Conservation (phyloP, 2,329 filamentous ascomycete genomes). For the Shiraia bambusicola region DNA sequence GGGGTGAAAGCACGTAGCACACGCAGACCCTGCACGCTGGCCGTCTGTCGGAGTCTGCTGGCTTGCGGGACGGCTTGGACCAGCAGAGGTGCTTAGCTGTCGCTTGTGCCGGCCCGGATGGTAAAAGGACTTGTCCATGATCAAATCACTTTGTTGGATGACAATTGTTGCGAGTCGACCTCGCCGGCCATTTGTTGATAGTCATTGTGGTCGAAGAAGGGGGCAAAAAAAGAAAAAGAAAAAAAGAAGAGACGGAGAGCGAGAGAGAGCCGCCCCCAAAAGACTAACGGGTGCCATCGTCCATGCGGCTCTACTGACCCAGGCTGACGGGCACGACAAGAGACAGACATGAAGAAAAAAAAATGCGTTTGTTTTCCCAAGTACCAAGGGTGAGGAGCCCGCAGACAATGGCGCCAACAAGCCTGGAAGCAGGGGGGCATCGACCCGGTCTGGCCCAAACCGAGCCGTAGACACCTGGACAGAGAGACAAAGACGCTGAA, state of each 20-base stretch:
- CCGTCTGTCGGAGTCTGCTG: constrained; percentile 39
- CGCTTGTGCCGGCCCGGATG: constrained; percentile 41
- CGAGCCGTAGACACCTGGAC: constrained; percentile 23
- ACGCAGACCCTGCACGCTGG: constrained; percentile 38
- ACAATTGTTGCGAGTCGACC: constrained; percentile 8
- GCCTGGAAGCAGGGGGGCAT: constrained; percentile 24
- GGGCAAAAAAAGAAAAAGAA: constrained; percentile 7
- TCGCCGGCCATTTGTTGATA: constrained; percentile 8
- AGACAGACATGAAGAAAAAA: constrained; percentile 22
- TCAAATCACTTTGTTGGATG: constrained; percentile 11
- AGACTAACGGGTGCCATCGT: constrained; percentile 9
- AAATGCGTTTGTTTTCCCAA: constrained; percentile 35
- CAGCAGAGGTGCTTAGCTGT: constrained; percentile 39
- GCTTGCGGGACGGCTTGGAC: constrained; percentile 45
- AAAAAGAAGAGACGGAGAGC: no score
- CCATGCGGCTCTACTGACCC: constrained; percentile 42
- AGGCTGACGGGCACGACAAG: constrained; percentile 33
- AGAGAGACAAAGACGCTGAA: constrained; percentile 34
- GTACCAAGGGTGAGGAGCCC: constrained; percentile 37
- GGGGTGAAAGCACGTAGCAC: constrained; percentile 35
- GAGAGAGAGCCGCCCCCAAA: no score
- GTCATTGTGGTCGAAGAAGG: constrained; percentile 2
- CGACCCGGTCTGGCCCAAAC: constrained; percentile 40
- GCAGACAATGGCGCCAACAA: constrained; percentile 37
- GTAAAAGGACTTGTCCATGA: constrained; percentile 15